Evolutionary conservation across 257 asterid species (phyloP), one percentile per base, ranked within the genome.

Genomic region (Gentiana straminea): DNA sequence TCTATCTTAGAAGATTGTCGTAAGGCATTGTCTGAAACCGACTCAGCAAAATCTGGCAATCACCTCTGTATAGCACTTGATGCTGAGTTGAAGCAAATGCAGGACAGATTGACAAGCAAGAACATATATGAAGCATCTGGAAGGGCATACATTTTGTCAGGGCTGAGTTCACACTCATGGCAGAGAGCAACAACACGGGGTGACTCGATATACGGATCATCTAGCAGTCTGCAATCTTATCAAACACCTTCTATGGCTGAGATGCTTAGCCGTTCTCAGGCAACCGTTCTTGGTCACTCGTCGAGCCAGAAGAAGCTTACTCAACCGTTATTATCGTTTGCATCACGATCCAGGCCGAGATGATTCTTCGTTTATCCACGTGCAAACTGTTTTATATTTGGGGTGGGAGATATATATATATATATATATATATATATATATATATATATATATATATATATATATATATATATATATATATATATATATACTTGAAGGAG

Each of bases 131-230:
- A 92, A 69, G 90, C 94, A 41, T 88, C 99, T 0, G 99, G 99
- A 35, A 64, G 99, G 51, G 99, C 97, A 2, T 92, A 88, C 36
- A 82, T 92, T 51, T 73, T 88, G 45, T 92, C 97, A 0, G 99
- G 99, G 7, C 70, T 92, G 58, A 92, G 99, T 73, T 88, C 97
- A 33, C 99, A 92, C 73, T 92, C 99, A 0, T 92, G 99, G 99
- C 99, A 92, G 75, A 77, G 99, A 66, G 99, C 99, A 15, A 92
- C 99, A 32, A 89, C 97, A 1, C 81, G 99, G 44, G 99, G 99
- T 4, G 94, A 88, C 73, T 92, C 97, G 4, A 77, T 73, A 1
- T 94, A 82, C 8, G 75, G 88, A 4, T 84, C 98, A 8, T 41
- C 46, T 41, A 88, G 91, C 72, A 85, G 85, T 3, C 67, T 86